Percentiles rank a stretch among this genome's conserved stretches.
These are phyloP conservation scores for Leccinum pellstonianum DNA, from an alignment of 768 basidiomycete genomes.

Conservation along the genomic window DNA sequence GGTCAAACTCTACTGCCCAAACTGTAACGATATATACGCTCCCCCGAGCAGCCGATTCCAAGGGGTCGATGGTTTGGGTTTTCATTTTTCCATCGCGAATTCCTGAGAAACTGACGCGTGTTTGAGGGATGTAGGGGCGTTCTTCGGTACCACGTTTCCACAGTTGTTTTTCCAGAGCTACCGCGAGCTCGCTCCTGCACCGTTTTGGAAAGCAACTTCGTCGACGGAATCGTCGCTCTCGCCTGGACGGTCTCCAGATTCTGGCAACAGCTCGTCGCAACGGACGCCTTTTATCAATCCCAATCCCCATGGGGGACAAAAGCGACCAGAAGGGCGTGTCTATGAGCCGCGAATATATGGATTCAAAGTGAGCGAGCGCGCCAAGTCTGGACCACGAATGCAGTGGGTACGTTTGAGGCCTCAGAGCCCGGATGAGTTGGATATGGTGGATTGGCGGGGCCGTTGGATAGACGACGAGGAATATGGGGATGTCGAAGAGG, in stretches of 20 bases:
- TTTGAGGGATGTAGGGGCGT: constrained; percentile 67
- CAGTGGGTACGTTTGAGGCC: constrained; percentile 92
- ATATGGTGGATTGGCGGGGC: constrained; percentile 88
- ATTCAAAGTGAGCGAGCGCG: constrained; percentile 94
- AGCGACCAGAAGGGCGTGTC: constrained; percentile 79
- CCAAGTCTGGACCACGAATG: constrained; percentile 95
- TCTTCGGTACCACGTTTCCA: constrained; percentile 99
- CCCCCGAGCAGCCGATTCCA: constrained; percentile 96
- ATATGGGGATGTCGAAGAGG: constrained; percentile 64
- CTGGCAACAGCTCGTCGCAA: constrained; percentile 47
- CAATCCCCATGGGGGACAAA: constrained; percentile 86
- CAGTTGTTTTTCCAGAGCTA: constrained; percentile 98
- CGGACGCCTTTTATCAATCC: constrained; percentile 76
- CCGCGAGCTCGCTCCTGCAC: constrained; percentile 90
- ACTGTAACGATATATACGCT: constrained; percentile 95
- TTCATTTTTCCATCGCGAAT: constrained; percentile 6
- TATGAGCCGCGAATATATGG: constrained; percentile 95
- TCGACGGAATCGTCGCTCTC: constrained; percentile 53
- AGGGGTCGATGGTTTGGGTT: constrained; percentile 82
- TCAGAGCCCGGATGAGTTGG: constrained; percentile 73
- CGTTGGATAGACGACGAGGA: constrained; percentile 81
- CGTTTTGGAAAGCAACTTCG: constrained; percentile 79
- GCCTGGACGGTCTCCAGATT: constrained; percentile 53
- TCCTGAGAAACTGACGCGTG: constrained; percentile 13
- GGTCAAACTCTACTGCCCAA: constrained; percentile 96